Base-by-base conservation (phyloP, 2,329 filamentous ascomycete genomes). In the Dendryphion nanum region DNA sequence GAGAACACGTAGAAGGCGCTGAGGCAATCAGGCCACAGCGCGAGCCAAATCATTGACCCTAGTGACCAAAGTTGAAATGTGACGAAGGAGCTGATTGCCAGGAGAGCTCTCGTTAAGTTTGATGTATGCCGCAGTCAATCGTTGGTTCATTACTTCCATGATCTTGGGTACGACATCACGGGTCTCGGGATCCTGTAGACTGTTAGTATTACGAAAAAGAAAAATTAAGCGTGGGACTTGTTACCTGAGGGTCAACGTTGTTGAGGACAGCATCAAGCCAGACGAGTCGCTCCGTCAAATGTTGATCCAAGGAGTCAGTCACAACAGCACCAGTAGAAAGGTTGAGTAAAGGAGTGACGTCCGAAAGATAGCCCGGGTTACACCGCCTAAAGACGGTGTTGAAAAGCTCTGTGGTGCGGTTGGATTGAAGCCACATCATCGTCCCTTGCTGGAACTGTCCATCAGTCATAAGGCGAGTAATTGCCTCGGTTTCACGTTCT, bases 241-340 rank as follows among this genome's bases (percentile, higher is more conserved):
- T 58, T 72, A 79, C 77, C 44, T 57, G 64, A 12, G 74, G 66
- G 52, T 82, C 70, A 36, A 83, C 73, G 34, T 68, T 71, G 44
- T 67, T 63, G 38, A 83, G 66, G 8, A 79, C 76, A 35, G 71
- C 67, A 34, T 75, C 71, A 18, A 83, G 69, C 80, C 80, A 84
- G 16, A 71, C 61, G 12, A 84, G 69, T 40, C 81, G 77, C 56
- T 77, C 69, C 21, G 64, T 53, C 18, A 77, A 57, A 44, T 79
- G 75, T 7, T 72, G 75, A 19, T 75, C 67, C 40, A 83, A 64
- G 30, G 72, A 71, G 3, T 75, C 72, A 2, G 78, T 81, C 18
- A 83, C 75, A n/a, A 80, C 79, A 16, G 79, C 78, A 36, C 76
- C 77, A 18, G 82, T 78, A 2, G 79, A 82, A 29, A 84, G 71